These are phyloP conservation scores for Pyrenochaeta sp. DNA, from an alignment of 2,329 filamentous ascomycete species.

Conservation along the genomic window DNA sequence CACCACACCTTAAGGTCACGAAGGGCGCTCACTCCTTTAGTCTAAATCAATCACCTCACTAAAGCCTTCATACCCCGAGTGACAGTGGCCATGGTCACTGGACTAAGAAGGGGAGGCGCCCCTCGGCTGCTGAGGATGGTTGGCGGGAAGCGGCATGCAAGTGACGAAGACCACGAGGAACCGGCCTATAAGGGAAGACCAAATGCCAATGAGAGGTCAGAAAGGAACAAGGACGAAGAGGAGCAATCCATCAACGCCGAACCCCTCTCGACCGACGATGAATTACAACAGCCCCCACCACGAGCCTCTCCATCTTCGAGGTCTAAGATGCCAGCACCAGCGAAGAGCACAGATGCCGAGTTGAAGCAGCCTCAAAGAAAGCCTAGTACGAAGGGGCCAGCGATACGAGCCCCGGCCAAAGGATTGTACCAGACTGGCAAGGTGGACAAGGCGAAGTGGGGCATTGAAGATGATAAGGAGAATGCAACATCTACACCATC, in stretches of 20 bases:
- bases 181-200: conserved; percentile 14
- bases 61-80: background rate
- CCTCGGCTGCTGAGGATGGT: conserved; percentile 42
- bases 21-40: background rate
- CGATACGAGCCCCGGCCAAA: conserved; percentile 13
- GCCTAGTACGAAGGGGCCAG: conserved; percentile 1
- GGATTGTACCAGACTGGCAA: conserved; percentile 17
- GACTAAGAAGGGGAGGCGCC: conserved; percentile 7
- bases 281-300: conserved; percentile 11
- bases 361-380: conserved; percentile 11
- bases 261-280: conserved; percentile 35
- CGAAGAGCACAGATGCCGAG: conserved; percentile 3
- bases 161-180: conserved; percentile 48
- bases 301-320: conserved; percentile 11
- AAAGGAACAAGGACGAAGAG: background rate
- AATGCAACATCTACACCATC: conserved; percentile 14
- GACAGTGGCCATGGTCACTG: conserved; percentile 22
- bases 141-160: conserved; percentile 46
- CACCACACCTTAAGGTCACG: background rate
- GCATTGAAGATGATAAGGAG: conserved; percentile 26
- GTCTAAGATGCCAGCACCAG: conserved; percentile 1
- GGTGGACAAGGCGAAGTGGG: conserved; percentile 13
- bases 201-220: background rate
- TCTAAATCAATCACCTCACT: background rate
- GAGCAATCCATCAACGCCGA: conserved; percentile 27